These are phyloP conservation scores for Backusella morwellensis DNA, from an alignment of 192 early-diverging fungal species.

Conservation along the genomic window DNA sequence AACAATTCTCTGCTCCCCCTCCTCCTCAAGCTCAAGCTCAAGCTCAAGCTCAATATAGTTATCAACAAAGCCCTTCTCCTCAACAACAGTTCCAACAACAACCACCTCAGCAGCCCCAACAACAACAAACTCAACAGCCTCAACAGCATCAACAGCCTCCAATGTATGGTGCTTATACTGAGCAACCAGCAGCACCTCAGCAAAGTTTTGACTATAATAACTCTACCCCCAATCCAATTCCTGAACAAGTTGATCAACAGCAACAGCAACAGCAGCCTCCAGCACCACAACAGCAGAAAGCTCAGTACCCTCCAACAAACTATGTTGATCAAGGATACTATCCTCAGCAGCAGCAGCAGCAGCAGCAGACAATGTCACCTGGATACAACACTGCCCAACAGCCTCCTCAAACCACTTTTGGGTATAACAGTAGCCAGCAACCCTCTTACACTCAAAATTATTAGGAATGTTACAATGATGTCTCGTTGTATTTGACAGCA, in stretches of 20 bases:
- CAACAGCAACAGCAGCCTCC: slow-evolving; percentile 16
- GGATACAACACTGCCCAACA: neutral
- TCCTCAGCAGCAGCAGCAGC: slow-evolving; percentile 17
- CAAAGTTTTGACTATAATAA: slow-evolving; percentile 28
- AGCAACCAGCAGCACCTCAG: slow-evolving; percentile 16
- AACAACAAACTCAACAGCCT: neutral
- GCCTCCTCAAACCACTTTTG: neutral
- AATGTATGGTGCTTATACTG: slow-evolving; percentile 6
- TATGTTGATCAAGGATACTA: neutral
- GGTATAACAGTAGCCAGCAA: neutral
- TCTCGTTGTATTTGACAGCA: neutral
- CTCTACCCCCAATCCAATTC: neutral
- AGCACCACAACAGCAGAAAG: slow-evolving; percentile 27
- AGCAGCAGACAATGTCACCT: neutral
- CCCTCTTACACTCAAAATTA: neutral
- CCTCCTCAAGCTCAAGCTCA: neutral
- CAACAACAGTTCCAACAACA: slow-evolving; percentile 26
- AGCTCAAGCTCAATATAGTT: neutral
- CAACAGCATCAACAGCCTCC: neutral
- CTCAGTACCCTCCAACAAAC: slow-evolving; percentile 6
- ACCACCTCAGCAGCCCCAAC: slow-evolving; percentile 8
- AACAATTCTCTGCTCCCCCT: slow-evolving; percentile 2
- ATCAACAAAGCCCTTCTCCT: slow-evolving; percentile 13
- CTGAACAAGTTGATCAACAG: slow-evolving; percentile 22
- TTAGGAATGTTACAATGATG: neutral